Percentiles rank a stretch among this genome's conserved stretches.
phyloP scores from a whole-genome alignment of 108 stramenopile genomes.

The Skeletonema costatum region DNA sequence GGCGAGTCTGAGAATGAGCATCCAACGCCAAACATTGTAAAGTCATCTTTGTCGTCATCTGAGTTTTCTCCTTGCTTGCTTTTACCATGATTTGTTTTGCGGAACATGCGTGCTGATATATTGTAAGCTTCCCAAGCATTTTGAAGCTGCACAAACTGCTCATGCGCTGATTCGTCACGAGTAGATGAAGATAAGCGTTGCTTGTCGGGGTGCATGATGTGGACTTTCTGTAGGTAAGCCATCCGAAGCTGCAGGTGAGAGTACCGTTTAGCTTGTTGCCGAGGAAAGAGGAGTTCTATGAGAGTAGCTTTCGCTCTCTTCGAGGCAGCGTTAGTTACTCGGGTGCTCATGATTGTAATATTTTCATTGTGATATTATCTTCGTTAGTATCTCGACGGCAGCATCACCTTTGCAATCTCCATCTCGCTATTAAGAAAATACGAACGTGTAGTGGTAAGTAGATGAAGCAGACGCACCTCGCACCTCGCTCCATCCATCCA shows the following conservation, averaged over 20 bases:
- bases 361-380: too few species aligned
- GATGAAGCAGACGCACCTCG: too few species aligned
- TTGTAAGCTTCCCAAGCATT: conserved; percentile 77
- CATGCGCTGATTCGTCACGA: conserved; percentile 6
- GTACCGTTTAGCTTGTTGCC: neutral
- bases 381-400: too few species aligned
- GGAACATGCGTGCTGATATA: conserved; percentile 23
- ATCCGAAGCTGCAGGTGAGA: conserved; percentile 40
- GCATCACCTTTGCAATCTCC: too few species aligned
- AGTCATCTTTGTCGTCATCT: conserved; percentile 42
- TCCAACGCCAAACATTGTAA: conserved; percentile 87
- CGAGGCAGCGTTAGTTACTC: conserved; percentile 26
- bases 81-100: neutral
- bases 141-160: conserved; percentile 65
- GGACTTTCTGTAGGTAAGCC: conserved; percentile 61
- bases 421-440: too few species aligned
- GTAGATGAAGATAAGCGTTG: neutral
- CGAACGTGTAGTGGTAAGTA: too few species aligned
- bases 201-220: conserved; percentile 82
- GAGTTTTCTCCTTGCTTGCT: neutral
- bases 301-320: conserved; percentile 35
- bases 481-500: too few species aligned
- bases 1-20: conserved; percentile 83
- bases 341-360: conserved; percentile 31
- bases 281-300: conserved; percentile 38